Evolutionary conservation across 768 basidiomycete species (phyloP).

Genomic region (Boletus coccyginus): DNA sequence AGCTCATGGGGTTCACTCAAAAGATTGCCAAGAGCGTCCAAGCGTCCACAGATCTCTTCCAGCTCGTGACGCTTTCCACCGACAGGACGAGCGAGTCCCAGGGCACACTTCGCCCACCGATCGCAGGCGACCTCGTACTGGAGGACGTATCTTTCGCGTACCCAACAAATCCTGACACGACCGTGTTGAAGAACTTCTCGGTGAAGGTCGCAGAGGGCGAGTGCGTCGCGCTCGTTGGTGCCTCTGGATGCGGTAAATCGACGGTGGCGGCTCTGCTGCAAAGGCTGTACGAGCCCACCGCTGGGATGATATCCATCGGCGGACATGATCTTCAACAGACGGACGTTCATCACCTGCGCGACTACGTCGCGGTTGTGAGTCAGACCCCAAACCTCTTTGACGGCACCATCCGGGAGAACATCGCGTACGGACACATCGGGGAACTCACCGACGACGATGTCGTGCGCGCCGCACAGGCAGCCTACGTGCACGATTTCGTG

Average conservation of each 20-base stretch:
- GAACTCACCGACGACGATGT: constrained; percentile 55
- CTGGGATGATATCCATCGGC: constrained; percentile 64
- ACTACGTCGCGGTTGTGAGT: constrained; percentile 83
- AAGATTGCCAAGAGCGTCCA: constrained; percentile 84
- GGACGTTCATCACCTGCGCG: constrained; percentile 76
- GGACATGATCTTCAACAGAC: constrained; percentile 47
- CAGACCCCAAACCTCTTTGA: constrained; percentile 91
- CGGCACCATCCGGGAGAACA: constrained; percentile 82
- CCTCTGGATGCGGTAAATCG: constrained; percentile 92
- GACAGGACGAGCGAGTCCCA: constrained; percentile 63
- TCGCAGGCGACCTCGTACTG: constrained; percentile 70
- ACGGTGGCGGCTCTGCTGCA: constrained; percentile 86
- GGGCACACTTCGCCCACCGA: constrained; percentile 62
- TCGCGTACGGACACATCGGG: constrained; percentile 63
- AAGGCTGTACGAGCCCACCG: constrained; percentile 77
- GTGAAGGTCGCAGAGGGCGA: constrained; percentile 73
- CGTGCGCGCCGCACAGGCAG: constrained; percentile 65
- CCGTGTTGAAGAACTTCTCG: constrained; percentile 65
- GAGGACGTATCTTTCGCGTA: constrained; percentile 79
- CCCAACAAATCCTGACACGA: constrained; percentile 71
- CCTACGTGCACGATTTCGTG: constrained; percentile 88
- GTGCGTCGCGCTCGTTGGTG: constrained; percentile 90
- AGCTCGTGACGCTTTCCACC: constrained; percentile 57
- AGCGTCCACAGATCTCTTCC: constrained; percentile 77
- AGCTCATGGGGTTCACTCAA: constrained; percentile 87